phyloP scores from a whole-genome alignment of 306 rosid species.

The Quillaja saponaria region DNA sequence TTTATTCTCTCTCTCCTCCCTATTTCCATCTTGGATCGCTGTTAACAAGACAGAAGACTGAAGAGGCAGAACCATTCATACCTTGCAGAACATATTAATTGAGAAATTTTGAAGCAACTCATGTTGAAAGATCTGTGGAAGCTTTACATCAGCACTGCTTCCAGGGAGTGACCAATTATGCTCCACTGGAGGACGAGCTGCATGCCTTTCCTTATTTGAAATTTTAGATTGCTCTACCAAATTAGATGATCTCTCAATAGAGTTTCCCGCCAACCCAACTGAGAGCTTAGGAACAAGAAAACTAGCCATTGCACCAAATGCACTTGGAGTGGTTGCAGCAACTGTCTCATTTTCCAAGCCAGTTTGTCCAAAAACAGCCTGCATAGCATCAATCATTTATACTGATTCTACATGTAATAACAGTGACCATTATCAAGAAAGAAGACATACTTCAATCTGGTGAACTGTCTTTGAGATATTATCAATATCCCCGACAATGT shows the following conservation, averaged over 20 bases:
- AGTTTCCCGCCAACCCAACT: slow-evolving; percentile 75
- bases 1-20: too few relatives aligned
- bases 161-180: slow-evolving; percentile 96
- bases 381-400: slow-evolving; percentile 33
- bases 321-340: slow-evolving; percentile 68
- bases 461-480: slow-evolving; percentile 72
- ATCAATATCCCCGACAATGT: slow-evolving; percentile 93
- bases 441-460: slow-evolving; percentile 78
- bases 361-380: slow-evolving; percentile 87
- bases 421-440: slow-evolving; percentile 17
- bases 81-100: slow-evolving; percentile 96
- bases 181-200: slow-evolving; percentile 92
- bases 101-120: slow-evolving; percentile 94
- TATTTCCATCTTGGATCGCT: too few relatives aligned
- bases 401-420: slow-evolving; percentile 31
- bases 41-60: too few relatives aligned
- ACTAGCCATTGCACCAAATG: slow-evolving; percentile 98
- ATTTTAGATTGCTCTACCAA: slow-evolving; percentile 68
- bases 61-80: too few relatives aligned
- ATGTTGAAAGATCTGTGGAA: slow-evolving; percentile 95
- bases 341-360: slow-evolving; percentile 67
- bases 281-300: slow-evolving; percentile 96
- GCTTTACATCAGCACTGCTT: slow-evolving; percentile 51
- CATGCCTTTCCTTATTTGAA: slow-evolving; percentile 70
- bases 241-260: slow-evolving; percentile 68